Percentiles rank a stretch among this genome's conserved stretches.
Evolutionary conservation across 2,329 filamentous ascomycete species (phyloP).

Genomic region (Penicillium sp.): DNA sequence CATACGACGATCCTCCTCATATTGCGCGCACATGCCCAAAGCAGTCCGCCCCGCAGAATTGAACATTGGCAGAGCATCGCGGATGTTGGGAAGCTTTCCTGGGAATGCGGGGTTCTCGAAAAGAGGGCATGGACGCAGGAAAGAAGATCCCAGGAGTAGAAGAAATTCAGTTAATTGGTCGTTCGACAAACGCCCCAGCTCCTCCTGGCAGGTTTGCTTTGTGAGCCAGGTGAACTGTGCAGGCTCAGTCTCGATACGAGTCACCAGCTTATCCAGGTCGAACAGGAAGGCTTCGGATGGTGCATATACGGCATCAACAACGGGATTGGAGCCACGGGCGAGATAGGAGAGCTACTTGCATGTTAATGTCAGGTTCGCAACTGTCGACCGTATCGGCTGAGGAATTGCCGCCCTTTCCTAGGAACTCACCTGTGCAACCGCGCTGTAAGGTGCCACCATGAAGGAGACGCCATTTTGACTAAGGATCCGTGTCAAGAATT

Average conservation of each 20-base stretch:
- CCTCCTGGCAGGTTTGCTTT: constrained; percentile 70
- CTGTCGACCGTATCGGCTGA: background rate
- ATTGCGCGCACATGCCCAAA: constrained; percentile 71
- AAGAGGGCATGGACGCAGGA: constrained; percentile 76
- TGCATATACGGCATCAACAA: constrained; percentile 74
- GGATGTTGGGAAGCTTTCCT: constrained; percentile 61
- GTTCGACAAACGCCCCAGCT: constrained; percentile 64
- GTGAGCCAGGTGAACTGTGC: constrained; percentile 64
- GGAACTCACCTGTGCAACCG: constrained; percentile 72
- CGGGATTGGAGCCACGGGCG: constrained; percentile 67
- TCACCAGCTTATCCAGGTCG: constrained; percentile 75
- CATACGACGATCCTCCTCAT: constrained; percentile 74
- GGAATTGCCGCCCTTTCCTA: background rate
- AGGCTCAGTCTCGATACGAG: constrained; percentile 54
- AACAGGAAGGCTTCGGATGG: constrained; percentile 84
- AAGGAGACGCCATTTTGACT: constrained; percentile 70
- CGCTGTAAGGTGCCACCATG: constrained; percentile 82
- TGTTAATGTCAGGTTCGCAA: constrained; percentile 3
- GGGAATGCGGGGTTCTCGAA: constrained; percentile 64
- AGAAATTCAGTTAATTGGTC: constrained; percentile 80
- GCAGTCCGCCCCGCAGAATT: constrained; percentile 67
- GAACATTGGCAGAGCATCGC: constrained; percentile 77
- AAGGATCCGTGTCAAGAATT: constrained; percentile 74
- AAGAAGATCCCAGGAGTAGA: constrained; percentile 78
- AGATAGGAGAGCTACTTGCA: constrained; percentile 68